A percentile compares a stretch with the other conserved stretches of the same genome.
These are phyloP conservation scores for Mortierella claussenii DNA, from an alignment of 192 early-diverging fungal genomes.

Conservation along the genomic window DNA sequence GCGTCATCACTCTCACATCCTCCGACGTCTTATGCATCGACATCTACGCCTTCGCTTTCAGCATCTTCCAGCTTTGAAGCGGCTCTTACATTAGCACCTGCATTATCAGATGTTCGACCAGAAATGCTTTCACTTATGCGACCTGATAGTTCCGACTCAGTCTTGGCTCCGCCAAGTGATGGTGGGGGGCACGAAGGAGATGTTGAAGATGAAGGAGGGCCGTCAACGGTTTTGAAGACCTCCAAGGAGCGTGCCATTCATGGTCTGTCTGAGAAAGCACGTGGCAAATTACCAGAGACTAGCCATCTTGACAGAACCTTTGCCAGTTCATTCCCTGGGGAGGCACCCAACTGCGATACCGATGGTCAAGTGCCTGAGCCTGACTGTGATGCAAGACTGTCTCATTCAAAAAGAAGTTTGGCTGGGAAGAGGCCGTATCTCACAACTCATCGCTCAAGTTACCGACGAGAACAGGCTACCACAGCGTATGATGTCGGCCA, in stretches of 20 bases:
- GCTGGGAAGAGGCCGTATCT: too few relatives aligned
- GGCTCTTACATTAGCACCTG: too few relatives aligned
- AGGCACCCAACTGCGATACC: slow-evolving; percentile 16
- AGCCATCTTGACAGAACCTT: too few relatives aligned
- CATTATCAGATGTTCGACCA: too few relatives aligned
- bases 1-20: too few relatives aligned
- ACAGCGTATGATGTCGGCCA: slow-evolving; percentile 53
- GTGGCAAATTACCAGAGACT: slow-evolving; percentile 73
- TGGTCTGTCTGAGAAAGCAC: slow-evolving; percentile 80
- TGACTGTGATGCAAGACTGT: background rate
- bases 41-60: too few relatives aligned
- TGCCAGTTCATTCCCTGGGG: too few relatives aligned
- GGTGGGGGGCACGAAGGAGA: slow-evolving; percentile 39
- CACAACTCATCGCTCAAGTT: too few relatives aligned
- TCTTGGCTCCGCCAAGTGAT: slow-evolving; percentile 14
- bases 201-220: slow-evolving; percentile 32
- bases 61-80: too few relatives aligned
- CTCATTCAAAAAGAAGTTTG: too few relatives aligned
- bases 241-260: slow-evolving; percentile 19
- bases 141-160: slow-evolving; percentile 18
- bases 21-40: too few relatives aligned
- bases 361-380: background rate
- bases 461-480: slow-evolving; percentile 21
- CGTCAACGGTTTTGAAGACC: slow-evolving; percentile 4
- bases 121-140: slow-evolving; percentile 1